Evolutionary conservation across 495 filamentous ascomycete genomes (phyloP), one percentile per base, ranked within the genome.

Genomic region (Neurospora hispaniola): DNA sequence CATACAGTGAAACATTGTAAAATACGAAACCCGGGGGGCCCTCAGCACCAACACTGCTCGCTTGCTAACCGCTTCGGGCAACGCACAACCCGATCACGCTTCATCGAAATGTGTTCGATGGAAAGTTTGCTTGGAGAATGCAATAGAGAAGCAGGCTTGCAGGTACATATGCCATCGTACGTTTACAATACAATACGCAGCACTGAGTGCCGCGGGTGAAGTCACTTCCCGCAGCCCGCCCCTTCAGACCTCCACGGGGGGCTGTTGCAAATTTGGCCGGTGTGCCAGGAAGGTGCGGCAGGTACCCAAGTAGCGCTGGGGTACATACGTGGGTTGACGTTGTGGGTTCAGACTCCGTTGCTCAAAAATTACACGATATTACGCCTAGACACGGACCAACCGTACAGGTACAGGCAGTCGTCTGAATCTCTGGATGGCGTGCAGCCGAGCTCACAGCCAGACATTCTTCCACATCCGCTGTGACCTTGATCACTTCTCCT

Each of bases 161-260:
- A 38, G 35, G 23, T 16, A 31, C 23, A 44, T 14, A 27, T 42
- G 18, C 31, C 20, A 71, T 71, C 12, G 39, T n/a, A 71, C 18
- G n/a, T 31, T 23, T 42, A 31, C 43, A 18, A 71, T 71, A 31
- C 70, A 20, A 71, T 62, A 35, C 44, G 27, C 11, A 59, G 18
- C 70, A 42, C 10, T 31, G 14, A 70, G 23, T 66, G 41, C 71
- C 69, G 72, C 43, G 71, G 54, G 54, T 62, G 3, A 27, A 66
- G 54, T 66, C 35, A 18, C 27, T 66, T 66, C 62, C 72, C 76
- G 75, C 76, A 75, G 70, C 76, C 75, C 59, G 40, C 73, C 73
- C 73, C 74, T 71, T 59, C 70, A 46, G 14, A 43, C 69, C 69
- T 39, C 18, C 48, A n/a, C 40, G 23, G 69, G 5, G 41, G 43